These are phyloP conservation scores for Arthrobotrys musiformis DNA, from an alignment of 2,329 filamentous ascomycete species.

Conservation along the genomic window DNA sequence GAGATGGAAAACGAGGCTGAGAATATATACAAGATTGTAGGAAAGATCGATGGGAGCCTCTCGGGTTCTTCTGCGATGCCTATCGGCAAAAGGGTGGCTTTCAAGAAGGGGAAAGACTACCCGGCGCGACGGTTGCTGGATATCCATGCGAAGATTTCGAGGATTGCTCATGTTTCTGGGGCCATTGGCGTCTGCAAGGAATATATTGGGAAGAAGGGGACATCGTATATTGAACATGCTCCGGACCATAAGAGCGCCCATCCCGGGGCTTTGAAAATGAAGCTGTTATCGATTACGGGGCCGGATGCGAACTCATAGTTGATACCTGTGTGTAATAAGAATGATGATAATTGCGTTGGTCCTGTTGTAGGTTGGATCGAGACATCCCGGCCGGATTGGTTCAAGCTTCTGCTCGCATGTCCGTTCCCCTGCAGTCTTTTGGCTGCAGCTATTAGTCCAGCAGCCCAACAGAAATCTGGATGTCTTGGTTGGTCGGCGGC, in stretches of 20 bases:
- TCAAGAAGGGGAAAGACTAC: background rate
- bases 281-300: background rate
- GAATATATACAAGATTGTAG: background rate
- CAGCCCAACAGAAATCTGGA: constrained; percentile 36
- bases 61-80: background rate
- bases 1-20: background rate
- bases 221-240: background rate
- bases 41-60: background rate
- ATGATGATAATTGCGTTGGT: background rate
- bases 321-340: background rate
- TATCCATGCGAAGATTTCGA: background rate
- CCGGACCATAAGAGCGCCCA: background rate
- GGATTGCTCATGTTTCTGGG: background rate
- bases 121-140: background rate
- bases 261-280: background rate
- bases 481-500: constrained; percentile 31
- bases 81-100: background rate
- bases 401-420: constrained; percentile 14
- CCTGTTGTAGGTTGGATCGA: background rate
- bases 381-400: constrained; percentile 21
- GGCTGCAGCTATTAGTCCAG: too few species aligned
- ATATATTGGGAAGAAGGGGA: background rate
- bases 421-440: too few species aligned
- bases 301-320: background rate
- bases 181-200: background rate